Conservation (phyloP, 129 eudicot species). For the Apium graveolens region DNA sequence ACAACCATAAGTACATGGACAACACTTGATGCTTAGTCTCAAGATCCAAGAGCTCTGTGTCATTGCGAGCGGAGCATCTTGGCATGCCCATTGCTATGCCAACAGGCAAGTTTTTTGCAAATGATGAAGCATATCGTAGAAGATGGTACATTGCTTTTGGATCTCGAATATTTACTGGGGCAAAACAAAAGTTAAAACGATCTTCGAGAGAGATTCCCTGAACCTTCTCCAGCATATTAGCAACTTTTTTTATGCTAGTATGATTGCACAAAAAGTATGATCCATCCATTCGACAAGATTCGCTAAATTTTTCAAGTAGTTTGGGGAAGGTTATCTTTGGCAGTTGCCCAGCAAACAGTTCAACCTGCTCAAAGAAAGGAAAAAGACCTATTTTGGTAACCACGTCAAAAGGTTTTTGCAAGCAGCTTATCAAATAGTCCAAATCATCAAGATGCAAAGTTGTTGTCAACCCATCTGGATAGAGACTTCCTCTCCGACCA, state of each 20-base stretch:
- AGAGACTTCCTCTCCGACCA: slow-evolving; percentile 89
- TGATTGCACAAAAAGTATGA: slow-evolving; percentile 74
- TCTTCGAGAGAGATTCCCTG: slow-evolving; percentile 77
- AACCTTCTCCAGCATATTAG: slow-evolving; percentile 90
- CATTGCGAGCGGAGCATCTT: slow-evolving; percentile 69
- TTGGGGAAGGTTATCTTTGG: slow-evolving; percentile 47
- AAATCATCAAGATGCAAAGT: slow-evolving; percentile 70
- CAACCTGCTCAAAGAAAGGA: slow-evolving; percentile 87
- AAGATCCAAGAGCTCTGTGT: slow-evolving; percentile 84
- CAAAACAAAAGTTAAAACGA: slow-evolving; percentile 92
- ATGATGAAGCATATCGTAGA: slow-evolving; percentile 68
- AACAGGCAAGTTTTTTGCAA: slow-evolving; percentile 59
- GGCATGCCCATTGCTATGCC: slow-evolving; percentile 96
- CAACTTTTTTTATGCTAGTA: slow-evolving; percentile 62
- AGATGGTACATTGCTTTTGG: slow-evolving; percentile 99
- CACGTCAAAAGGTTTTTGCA: slow-evolving; percentile 67
- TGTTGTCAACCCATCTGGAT: slow-evolving; percentile 87
- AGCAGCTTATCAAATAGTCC: slow-evolving; percentile 72
- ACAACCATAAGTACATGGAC: slow-evolving; percentile 91
- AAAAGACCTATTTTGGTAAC: slow-evolving; percentile 81
- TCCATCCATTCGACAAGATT: slow-evolving; percentile 75
- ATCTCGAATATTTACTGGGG: slow-evolving; percentile 90
- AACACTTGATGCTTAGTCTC: slow-evolving; percentile 95
- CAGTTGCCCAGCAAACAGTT: slow-evolving; percentile 75
- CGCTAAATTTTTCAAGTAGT: slow-evolving; percentile 63